A percentile compares a stretch with the other conserved stretches of the same genome.
Conservation (phyloP, 768 basidiomycete species). For the Mycena vulgaris region DNA sequence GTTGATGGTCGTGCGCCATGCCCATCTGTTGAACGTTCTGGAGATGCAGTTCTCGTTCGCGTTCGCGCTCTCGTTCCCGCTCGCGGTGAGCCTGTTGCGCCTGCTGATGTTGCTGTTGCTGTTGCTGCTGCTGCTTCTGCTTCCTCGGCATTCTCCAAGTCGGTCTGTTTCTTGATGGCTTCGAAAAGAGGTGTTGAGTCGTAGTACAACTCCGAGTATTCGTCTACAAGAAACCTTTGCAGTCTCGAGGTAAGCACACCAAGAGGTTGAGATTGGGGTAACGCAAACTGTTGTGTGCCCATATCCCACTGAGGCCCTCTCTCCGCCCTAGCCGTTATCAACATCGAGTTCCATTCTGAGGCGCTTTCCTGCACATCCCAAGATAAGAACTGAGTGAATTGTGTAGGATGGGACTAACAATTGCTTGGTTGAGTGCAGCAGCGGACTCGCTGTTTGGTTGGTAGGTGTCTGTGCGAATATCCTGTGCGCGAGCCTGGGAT, state of each 20-base stretch:
- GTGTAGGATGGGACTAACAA: conserved; percentile 62
- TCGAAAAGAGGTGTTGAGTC: conserved; percentile 75
- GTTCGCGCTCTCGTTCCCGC: conserved; percentile 37
- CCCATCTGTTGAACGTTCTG: conserved; percentile 42
- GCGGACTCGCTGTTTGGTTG: conserved; percentile 73
- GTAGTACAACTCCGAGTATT: conserved; percentile 80
- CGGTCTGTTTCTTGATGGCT: conserved; percentile 62
- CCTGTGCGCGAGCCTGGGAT: conserved; percentile 64
- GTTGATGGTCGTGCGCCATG: conserved; percentile 38
- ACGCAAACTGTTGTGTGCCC: conserved; percentile 85
- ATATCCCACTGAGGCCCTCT: conserved; percentile 92
- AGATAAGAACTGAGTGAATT: conserved; percentile 11
- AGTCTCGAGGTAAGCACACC: conserved; percentile 10
- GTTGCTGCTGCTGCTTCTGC: conserved; percentile 51
- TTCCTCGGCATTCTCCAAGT: conserved; percentile 60
- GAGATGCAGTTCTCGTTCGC: conserved; percentile 36
- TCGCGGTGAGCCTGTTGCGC: conserved; percentile 44
- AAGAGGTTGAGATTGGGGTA: not conserved
- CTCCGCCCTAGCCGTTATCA: conserved; percentile 84
- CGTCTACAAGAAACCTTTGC: conserved; percentile 81
- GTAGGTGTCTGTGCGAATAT: conserved; percentile 68
- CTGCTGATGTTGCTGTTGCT: conserved; percentile 45
- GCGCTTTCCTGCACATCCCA: conserved; percentile 71
- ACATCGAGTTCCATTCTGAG: conserved; percentile 88
- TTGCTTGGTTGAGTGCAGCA: conserved; percentile 68